A percentile compares a stretch with the other conserved stretches of the same genome.
phyloP scores from a whole-genome alignment of 78 protist genomes.

The Dictyostelium intermedium region DNA sequence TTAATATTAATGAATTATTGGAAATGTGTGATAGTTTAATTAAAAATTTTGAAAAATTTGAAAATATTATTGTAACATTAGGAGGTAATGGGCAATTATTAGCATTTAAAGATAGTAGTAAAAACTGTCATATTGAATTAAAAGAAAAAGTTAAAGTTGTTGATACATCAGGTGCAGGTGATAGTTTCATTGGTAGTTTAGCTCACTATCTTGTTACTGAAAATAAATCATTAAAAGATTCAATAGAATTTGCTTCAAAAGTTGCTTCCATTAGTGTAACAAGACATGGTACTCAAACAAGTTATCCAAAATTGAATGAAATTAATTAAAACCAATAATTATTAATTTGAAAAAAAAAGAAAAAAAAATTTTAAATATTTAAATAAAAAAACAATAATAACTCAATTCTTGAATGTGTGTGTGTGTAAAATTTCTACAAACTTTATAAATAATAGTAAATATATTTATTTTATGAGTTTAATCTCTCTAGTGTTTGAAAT shows the following conservation, averaged over 20 bases:
- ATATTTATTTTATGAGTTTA: neutral
- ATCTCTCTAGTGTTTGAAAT: neutral
- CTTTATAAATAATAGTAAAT: no score
- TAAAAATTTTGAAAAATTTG: neutral
- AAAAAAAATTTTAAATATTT: neutral
- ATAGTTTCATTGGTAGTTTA: conserved; percentile 60
- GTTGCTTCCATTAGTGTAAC: conserved; percentile 46
- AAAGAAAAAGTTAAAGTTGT: conserved; percentile 15
- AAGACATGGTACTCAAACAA: conserved; percentile 61
- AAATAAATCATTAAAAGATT: neutral
- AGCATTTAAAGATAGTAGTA: neutral
- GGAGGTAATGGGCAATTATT: conserved; percentile 40
- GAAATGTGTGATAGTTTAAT: neutral
- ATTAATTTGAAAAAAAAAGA: neutral
- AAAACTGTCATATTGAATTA: neutral
- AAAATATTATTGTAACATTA: conserved; percentile 38
- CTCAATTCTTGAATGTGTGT: no score
- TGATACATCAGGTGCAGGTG: conserved; percentile 83
- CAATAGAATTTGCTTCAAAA: conserved; percentile 14
- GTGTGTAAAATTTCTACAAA: no score
- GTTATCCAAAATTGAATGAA: conserved; percentile 43
- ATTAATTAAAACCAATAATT: neutral
- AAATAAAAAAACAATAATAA: no score
- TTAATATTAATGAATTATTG: neutral
- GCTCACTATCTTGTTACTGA: conserved; percentile 10